phyloP scores from a whole-genome alignment of 2,329 filamentous ascomycete genomes.

The Pleoardoris graminearum region DNA sequence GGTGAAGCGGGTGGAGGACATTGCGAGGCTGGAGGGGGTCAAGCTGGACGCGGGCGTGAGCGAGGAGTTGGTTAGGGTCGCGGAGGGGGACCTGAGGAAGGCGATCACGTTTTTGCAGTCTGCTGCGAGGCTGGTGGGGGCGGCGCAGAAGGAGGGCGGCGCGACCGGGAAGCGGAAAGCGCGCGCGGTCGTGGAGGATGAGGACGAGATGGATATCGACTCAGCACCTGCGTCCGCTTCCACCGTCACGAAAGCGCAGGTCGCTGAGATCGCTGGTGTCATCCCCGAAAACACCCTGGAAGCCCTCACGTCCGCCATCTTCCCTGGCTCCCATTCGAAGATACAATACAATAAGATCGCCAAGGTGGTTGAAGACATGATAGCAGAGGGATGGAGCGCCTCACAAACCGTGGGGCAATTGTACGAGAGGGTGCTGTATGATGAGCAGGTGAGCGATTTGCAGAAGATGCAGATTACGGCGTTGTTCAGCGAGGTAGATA shows the following conservation, averaged over 20 bases:
- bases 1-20: constrained; percentile 75
- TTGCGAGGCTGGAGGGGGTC: constrained; percentile 79
- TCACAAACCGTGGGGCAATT: constrained; percentile 83
- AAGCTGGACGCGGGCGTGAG: constrained; percentile 75
- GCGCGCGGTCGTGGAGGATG: constrained; percentile 52
- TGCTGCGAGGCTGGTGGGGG: constrained; percentile 84
- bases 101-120: constrained; percentile 96
- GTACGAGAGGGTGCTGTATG: constrained; percentile 80
- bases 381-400: constrained; percentile 96
- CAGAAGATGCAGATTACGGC: constrained; percentile 91
- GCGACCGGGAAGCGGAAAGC: constrained; percentile 49
- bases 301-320: constrained; percentile 72
- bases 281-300: constrained; percentile 78
- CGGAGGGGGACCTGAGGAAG: constrained; percentile 92
- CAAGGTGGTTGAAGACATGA: constrained; percentile 81
- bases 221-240: constrained; percentile 16
- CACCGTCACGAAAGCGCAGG: constrained; percentile 68
- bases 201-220: constrained; percentile 57
- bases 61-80: constrained; percentile 81
- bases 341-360: constrained; percentile 71
- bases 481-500: constrained; percentile 92
- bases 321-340: constrained; percentile 57
- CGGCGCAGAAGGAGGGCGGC: constrained; percentile 40
- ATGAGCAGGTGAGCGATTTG: constrained; percentile 79
- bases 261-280: constrained; percentile 95